phyloP scores from a whole-genome alignment of 73 alveolate genomes.

The Loxodes magnus region DNA sequence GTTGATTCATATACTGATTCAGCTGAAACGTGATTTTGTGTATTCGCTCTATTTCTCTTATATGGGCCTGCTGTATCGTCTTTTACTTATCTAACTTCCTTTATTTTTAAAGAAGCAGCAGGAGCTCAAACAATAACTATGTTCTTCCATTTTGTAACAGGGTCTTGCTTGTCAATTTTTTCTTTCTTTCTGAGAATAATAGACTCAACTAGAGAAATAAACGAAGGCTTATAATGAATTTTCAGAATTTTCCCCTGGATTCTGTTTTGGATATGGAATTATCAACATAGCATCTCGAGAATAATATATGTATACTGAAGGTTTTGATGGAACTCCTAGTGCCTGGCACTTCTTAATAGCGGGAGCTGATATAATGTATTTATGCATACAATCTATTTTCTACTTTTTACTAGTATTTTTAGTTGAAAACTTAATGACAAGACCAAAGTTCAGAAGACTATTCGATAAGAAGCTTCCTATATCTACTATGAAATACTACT shows the following conservation, averaged over 20 bases:
- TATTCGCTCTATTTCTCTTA: conserved; percentile 43
- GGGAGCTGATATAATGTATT: conserved; percentile 42
- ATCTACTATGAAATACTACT: conserved; percentile 12
- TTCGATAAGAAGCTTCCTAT: conserved; percentile 9
- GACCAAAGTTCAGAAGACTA: conserved; percentile 14
- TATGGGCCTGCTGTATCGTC: conserved; percentile 68
- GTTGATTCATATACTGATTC: conserved; percentile 24
- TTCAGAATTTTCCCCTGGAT: conserved; percentile 33
- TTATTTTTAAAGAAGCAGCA: conserved; percentile 36
- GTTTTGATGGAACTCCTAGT: background rate
- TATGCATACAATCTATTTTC: conserved; percentile 13
- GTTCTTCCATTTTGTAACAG: background rate
- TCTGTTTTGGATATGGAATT: conserved; percentile 27
- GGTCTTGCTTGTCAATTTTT: background rate
- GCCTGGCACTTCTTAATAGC: conserved; percentile 29
- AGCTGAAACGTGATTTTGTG: conserved; percentile 17
- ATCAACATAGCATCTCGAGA: conserved; percentile 2
- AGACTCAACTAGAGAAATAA: conserved; percentile 6
- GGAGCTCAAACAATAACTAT: conserved; percentile 22
- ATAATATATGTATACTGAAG: conserved; percentile 1
- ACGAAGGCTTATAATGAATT: conserved; percentile 6
- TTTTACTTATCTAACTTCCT: conserved; percentile 53
- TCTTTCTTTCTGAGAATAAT: background rate
- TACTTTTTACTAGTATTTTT: conserved; percentile 15
- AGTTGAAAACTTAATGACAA: conserved; percentile 20